Evolutionary conservation across 768 basidiomycete genomes (phyloP), one percentile per base, ranked within the genome.

Genomic region (Melanogaster broomeanus): DNA sequence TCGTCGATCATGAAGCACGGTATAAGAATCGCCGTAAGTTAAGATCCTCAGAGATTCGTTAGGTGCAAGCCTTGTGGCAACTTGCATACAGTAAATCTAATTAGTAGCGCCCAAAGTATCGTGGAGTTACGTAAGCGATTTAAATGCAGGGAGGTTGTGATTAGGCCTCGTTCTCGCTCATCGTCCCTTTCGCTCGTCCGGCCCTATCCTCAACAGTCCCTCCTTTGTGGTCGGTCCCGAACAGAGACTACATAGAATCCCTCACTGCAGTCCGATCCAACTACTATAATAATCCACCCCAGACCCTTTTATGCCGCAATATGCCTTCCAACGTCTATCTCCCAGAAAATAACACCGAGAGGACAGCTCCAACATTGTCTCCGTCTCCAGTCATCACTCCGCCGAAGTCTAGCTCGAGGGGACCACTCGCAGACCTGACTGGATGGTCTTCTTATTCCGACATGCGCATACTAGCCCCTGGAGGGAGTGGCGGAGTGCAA

Each of bases 381-480:
- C 43, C 49, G 13, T 44, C 62, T 4, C 45, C 46, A 27, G 33
- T 42, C 27, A 53, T 51, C 46, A 60, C 56, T 1, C 54, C 57
- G 7, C 47, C 49, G 27, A 62, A 53, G 19, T 42, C 35, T 9
- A 55, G 40, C 13, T 48, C 52, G 3, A 48, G 49, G 45, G 38
- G 35, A 6, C 37, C 56, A 19, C 48, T 61, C 24, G 43, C 52
- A 27, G 52, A 56, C 43, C 46, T 66, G 1, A 15, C 60, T 2
- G 51, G 52, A 24, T 55, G 57, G 48, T 44, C 57, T n/a, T 56
- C 57, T 13, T 47, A 49, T 28, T 60, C 56, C n/a, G 56, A 58
- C 19, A 43, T 53, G 40, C 37, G 19, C 19, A 18, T 33, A 30
- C 53, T 35, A 60, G 51, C 53, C 51, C 60, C 60, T 51, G 62